phyloP scores from a whole-genome alignment of 2,329 filamentous ascomycete genomes.

The Cryoendolithus antarcticus region DNA sequence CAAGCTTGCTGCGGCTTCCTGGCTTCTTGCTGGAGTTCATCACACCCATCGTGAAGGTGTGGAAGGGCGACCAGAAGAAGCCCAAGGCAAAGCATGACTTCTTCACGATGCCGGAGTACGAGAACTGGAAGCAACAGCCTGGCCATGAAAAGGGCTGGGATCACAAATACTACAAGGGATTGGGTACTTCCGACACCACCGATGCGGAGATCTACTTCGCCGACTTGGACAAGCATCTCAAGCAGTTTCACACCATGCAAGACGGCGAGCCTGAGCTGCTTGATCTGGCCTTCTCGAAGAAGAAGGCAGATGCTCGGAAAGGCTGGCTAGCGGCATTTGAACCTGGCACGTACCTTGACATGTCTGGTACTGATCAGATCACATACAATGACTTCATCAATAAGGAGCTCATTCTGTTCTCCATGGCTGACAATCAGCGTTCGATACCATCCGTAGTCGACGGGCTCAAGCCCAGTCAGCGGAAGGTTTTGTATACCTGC shows the following conservation, averaged over 20 bases:
- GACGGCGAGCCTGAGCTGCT: conserved; percentile 72
- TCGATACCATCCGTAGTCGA: conserved; percentile 94
- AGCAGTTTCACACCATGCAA: conserved; percentile 81
- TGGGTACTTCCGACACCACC: conserved; percentile 83
- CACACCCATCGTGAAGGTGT: conserved; percentile 95
- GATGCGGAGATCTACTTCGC: conserved; percentile 94
- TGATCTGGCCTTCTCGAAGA: conserved; percentile 95
- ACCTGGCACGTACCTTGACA: conserved; percentile 85
- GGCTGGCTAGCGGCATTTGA: conserved; percentile 91
- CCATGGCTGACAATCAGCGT: conserved; percentile 95
- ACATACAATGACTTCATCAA: conserved; percentile 91
- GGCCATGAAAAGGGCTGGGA: conserved; percentile 68
- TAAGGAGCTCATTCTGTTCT: conserved; percentile 94
- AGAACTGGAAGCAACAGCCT: conserved; percentile 73
- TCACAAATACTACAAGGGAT: conserved; percentile 98
- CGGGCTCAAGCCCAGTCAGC: conserved; percentile 91
- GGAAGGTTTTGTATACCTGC: conserved; percentile 89
- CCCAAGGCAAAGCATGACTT: conserved; percentile 67
- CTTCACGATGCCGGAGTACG: conserved; percentile 94
- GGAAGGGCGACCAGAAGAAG: conserved; percentile 85
- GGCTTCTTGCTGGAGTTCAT: conserved; percentile 96
- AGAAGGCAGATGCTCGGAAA: conserved; percentile 95
- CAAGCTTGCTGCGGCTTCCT: conserved; percentile 76
- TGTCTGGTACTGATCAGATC: conserved; percentile 60
- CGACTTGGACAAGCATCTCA: conserved; percentile 85